Base-by-base conservation (phyloP, 148 eudicot species). In the Camellia sinensis region DNA sequence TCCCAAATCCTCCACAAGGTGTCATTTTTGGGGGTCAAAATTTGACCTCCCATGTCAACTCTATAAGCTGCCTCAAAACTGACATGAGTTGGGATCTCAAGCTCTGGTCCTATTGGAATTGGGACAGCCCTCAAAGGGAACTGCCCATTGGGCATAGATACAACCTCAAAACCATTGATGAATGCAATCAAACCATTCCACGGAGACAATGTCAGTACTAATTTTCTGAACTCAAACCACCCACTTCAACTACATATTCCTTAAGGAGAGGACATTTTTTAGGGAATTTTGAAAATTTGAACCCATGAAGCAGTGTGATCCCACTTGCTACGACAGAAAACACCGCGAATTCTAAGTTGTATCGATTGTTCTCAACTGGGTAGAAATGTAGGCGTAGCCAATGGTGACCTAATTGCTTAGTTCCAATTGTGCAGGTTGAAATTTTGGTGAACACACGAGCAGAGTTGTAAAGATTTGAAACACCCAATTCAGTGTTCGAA, bases 1-100 rank as follows among this genome's bases (percentile, higher is more conserved):
- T 78, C 48, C 87, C 87, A 85, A 4, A 13, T 67, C 68, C 87
- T 77, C 79, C 87, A 73, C 57, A 81, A 71, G 1, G 68, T 74
- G 54, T 85, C 87, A 66, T 79, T 79, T 12, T 53, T 76, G 6
- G 82, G 71, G 7, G 84, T 73, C 45, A 85, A 57, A 18, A 45
- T 0, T 62, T 71, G 76, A 11, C 87, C 87, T 14, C 87, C 87
- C 81, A 85, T 52, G 44, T 85, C 74, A 14, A 85, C 12, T 37
- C 87, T 81, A 59, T 68, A 67, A 53, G 60, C 68, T 41, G 79
- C 59, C 75, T 81, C 68, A 45, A 81, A 67, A n/a, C 75, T 75
- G 46, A 67, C 75, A 57, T 75, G 60, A 12, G 22, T 22, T 22
- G 79, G 79, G 67, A 68, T 60, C 67, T 66, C 75, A 44, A 40